phyloP scores from a whole-genome alignment of 1,284 basidiomycete species.

The Apiotrichum mycotoxinovorans region DNA sequence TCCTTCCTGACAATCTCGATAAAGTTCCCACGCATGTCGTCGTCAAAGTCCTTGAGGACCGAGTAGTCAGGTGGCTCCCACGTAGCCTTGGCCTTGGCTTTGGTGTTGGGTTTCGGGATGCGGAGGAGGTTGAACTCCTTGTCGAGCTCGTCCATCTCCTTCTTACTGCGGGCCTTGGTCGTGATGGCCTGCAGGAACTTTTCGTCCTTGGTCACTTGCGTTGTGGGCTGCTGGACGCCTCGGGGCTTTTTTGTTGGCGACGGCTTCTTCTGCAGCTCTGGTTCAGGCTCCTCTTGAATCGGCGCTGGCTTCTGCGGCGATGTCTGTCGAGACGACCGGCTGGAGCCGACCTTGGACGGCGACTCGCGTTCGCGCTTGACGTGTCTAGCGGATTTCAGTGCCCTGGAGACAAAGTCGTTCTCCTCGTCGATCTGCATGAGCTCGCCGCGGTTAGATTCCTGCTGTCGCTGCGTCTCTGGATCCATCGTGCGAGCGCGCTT shows the following conservation, averaged over 20 bases:
- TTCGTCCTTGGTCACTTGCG: slow-evolving; percentile 33
- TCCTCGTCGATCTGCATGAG: slow-evolving; percentile 34
- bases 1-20: slow-evolving; percentile 64
- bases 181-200: slow-evolving; percentile 42
- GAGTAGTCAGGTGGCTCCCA: slow-evolving; percentile 34
- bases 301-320: background rate
- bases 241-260: background rate
- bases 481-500: slow-evolving; percentile 9
- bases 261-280: background rate
- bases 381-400: background rate
- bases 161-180: slow-evolving; percentile 29
- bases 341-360: background rate
- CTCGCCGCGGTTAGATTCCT: background rate
- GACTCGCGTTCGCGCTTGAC: slow-evolving; percentile 3
- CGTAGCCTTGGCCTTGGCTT: slow-evolving; percentile 8
- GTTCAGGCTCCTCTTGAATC: slow-evolving; percentile 24
- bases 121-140: slow-evolving; percentile 76
- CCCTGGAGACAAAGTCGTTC: slow-evolving; percentile 19
- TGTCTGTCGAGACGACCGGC: background rate
- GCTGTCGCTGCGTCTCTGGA: background rate
- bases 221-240: background rate
- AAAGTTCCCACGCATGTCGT: slow-evolving; percentile 74
- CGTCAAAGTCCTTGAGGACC: slow-evolving; percentile 68
- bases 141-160: slow-evolving; percentile 62
- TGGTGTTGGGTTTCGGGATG: slow-evolving; percentile 65